A percentile compares a stretch with the other conserved stretches of the same genome.
Evolutionary conservation across 2,329 filamentous ascomycete species (phyloP).

Genomic region (Botrytis tulipae): DNA sequence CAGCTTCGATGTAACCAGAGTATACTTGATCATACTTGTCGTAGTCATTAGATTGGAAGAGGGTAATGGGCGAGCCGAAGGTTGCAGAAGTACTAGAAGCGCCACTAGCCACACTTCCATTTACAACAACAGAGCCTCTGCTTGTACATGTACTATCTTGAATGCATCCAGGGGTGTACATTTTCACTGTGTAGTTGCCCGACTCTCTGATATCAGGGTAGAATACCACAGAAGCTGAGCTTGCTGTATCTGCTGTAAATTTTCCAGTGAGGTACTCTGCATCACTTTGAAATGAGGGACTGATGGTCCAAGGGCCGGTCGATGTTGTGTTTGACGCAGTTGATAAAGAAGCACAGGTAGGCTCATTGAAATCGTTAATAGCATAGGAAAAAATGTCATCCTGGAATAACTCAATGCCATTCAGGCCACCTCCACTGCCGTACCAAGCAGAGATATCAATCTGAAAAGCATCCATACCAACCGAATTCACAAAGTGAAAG

Average conservation of each 20-base stretch:
- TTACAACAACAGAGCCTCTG: conserved; percentile 80
- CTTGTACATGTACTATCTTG: conserved; percentile 73
- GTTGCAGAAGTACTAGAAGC: conserved; percentile 49
- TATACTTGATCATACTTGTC: conserved; percentile 97
- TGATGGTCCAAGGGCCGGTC: conserved; percentile 72
- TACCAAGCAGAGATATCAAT: conserved; percentile 88
- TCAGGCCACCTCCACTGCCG: conserved; percentile 77
- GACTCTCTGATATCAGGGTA: conserved; percentile 80
- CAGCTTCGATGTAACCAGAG: conserved; percentile 78
- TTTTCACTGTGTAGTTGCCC: conserved; percentile 85
- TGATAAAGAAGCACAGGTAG: conserved; percentile 66
- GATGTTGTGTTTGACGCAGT: conserved; percentile 64
- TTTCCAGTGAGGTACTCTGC: conserved; percentile 75
- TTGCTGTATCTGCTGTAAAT: conserved; percentile 46
- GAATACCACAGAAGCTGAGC: conserved; percentile 71
- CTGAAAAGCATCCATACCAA: conserved; percentile 85
- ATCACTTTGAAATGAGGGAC: conserved; percentile 65
- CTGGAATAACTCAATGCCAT: conserved; percentile 83
- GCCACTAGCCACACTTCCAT: conserved; percentile 62
- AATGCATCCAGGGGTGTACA: conserved; percentile 90
- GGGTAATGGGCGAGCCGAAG: conserved; percentile 43
- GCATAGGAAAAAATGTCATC: conserved; percentile 85
- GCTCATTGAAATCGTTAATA: conserved; percentile 84
- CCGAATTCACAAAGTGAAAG: conserved; percentile 82
- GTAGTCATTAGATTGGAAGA: conserved; percentile 91